Evolutionary conservation across 2,329 filamentous ascomycete genomes (phyloP).

Genomic region (Colletotrichum sp.): DNA sequence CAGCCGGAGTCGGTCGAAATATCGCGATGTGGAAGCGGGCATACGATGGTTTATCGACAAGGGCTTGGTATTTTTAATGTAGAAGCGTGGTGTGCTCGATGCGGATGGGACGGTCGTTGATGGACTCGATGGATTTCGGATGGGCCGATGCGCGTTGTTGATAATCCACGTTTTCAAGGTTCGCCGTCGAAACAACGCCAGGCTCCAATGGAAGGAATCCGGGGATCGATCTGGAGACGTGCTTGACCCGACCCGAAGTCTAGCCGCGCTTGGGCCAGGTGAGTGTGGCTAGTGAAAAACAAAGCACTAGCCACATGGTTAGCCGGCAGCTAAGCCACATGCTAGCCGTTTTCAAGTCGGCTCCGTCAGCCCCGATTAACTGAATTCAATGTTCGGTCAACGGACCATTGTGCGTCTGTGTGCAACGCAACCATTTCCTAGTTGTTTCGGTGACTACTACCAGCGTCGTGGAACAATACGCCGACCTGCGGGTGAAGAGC

Average conservation of each 20-base stretch:
- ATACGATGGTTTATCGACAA: background rate
- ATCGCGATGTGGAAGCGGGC: background rate
- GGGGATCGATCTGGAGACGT: constrained; percentile 3
- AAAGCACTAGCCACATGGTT: rapidly evolving
- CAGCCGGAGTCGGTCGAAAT: constrained; percentile 8
- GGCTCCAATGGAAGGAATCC: constrained; percentile 3
- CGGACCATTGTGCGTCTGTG: background rate
- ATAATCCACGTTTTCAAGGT: background rate
- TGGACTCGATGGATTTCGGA: constrained; percentile 8
- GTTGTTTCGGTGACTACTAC: background rate
- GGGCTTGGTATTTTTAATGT: background rate
- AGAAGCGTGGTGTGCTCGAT: background rate
- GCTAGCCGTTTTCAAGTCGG: background rate
- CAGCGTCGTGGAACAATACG: background rate
- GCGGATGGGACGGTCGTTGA: background rate
- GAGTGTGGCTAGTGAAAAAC: rapidly evolving
- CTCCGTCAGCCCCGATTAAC: constrained; percentile 10
- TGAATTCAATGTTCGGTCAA: background rate
- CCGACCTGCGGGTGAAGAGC: background rate
- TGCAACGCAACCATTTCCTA: background rate
- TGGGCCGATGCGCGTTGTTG: constrained; percentile 1
- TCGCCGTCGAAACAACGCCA: constrained; percentile 4
- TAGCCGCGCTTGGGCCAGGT: background rate
- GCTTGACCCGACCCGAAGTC: constrained; percentile 3
- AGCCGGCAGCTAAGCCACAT: too few relatives aligned